Evolutionary conservation across 108 stramenopile species (phyloP).

Genomic region (Skeletonema menzelii): DNA sequence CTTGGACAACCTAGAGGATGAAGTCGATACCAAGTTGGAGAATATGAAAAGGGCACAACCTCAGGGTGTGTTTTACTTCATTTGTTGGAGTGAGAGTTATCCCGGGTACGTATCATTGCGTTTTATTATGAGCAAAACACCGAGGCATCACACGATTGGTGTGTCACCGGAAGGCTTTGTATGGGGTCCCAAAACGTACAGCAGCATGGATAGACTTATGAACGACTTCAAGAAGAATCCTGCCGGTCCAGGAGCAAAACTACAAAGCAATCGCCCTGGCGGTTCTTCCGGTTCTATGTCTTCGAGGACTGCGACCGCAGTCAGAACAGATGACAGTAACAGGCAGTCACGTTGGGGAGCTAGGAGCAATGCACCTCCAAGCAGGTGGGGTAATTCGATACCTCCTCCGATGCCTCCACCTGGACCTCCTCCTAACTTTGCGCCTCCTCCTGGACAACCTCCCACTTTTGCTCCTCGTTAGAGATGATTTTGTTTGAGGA

Average conservation of each 20-base stretch:
- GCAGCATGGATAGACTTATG: constrained; percentile 65
- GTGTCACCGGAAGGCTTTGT: constrained; percentile 81
- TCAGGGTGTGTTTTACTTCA: constrained; percentile 61
- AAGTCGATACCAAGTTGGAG: constrained; percentile 72
- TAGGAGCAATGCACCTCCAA: constrained; percentile 16
- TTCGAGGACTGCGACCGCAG: neutral
- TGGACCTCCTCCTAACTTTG: constrained; percentile 43
- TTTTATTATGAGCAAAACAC: constrained; percentile 66
- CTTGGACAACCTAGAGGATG: constrained; percentile 71
- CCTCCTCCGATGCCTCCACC: constrained; percentile 35
- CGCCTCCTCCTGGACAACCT: constrained; percentile 35
- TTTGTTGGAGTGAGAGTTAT: constrained; percentile 87
- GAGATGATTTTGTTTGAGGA: neutral
- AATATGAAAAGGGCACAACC: constrained; percentile 64
- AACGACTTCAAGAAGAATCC: constrained; percentile 91
- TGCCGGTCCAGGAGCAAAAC: constrained; percentile 38
- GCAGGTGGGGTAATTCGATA: constrained; percentile 17
- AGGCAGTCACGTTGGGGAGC: constrained; percentile 46
- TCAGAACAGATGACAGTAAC: constrained; percentile 14
- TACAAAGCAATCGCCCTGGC: constrained; percentile 8
- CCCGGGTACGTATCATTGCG: constrained; percentile 81
- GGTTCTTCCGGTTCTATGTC: constrained; percentile 14
- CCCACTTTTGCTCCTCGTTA: constrained; percentile 21
- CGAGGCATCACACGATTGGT: constrained; percentile 74
- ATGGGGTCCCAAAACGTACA: constrained; percentile 62